phyloP scores from a whole-genome alignment of 208 protist genomes.

The Angomonas desouzai region DNA sequence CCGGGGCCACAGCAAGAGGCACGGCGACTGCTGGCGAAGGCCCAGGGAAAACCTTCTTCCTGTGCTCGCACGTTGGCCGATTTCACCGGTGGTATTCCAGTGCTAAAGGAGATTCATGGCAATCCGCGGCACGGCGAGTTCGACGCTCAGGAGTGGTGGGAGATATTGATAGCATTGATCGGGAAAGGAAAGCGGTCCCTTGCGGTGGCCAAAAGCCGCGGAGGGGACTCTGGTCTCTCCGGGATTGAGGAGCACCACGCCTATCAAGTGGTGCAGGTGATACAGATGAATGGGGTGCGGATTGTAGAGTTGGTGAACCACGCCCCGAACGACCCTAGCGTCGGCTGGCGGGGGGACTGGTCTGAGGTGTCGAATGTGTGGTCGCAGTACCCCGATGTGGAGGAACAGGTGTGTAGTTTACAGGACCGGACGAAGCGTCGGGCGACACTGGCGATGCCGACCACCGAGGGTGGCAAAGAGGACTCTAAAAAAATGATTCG shows the following conservation, averaged over 20 bases:
- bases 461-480: background rate
- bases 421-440: background rate
- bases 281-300: conserved; percentile 50
- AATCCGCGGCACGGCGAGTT: background rate
- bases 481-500: background rate
- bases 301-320: conserved; percentile 58
- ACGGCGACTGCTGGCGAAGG: background rate
- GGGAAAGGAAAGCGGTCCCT: conserved; percentile 6
- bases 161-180: background rate
- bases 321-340: conserved; percentile 16
- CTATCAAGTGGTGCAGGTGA: conserved; percentile 61
- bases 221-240: conserved; percentile 19
- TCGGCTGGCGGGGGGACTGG: conserved; percentile 74
- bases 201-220: conserved; percentile 41
- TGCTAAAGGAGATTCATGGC: conserved; percentile 36
- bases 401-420: conserved; percentile 25
- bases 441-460: background rate
- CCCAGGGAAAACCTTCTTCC: background rate
- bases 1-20: background rate
- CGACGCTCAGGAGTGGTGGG: background rate
- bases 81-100: conserved; percentile 58
- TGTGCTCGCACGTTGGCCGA: conserved; percentile 43
- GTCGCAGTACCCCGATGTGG: conserved; percentile 56
- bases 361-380: conserved; percentile 61
- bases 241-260: conserved; percentile 51